Evolutionary conservation across 345 rosid genomes (phyloP), one percentile per base, ranked within the genome.

Genomic region (Hevea brasiliensis): DNA sequence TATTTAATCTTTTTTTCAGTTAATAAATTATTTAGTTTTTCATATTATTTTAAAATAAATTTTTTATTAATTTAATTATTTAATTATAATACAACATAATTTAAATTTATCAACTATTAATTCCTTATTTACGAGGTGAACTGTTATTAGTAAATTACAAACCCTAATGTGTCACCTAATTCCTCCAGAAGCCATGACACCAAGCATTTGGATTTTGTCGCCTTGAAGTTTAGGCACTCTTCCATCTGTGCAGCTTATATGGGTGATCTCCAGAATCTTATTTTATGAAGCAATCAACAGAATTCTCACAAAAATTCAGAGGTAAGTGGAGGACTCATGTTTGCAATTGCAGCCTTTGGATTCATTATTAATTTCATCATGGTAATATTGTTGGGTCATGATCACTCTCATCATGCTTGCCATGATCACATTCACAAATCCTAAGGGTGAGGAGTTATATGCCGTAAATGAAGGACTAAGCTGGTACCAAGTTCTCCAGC

Each of bases 191-290:
- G n/a, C n/a, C 90, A 26, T 58, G 84, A 2, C 75, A 73, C 64
- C 87, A 84, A 72, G 86, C 98, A 0, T 94, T 87, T 4, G 97
- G 97, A 65, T 94, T 75, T 77, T 81, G 74, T 59, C 87, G 95
- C 47, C 86, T 89, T 0, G 95, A 94, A 80, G 91, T 94, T 50
- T 92, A 74, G 98, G 95, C 4, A 91, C 97, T 17, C 90, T 94
- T 77, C 60, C 87, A 26, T 92, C 98, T 0, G 85, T 92, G 67
- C 97, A 89, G 72, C 88, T 92, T 47, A 89, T 90, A 45, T 94
- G 97, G 98, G 67, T 92, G 45, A 79, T 92, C 68, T 89, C 96
- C 27, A 93, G 84, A 8, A 51, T 84, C 75, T 82, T 94, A 58
- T 79, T 86, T 26, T 71, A 85, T 40, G 93, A 92, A 85, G 94